A percentile compares a stretch with the other conserved stretches of the same genome.
Conservation (phyloP, 108 stramenopile species). For the Stephanodiscus triporus region DNA sequence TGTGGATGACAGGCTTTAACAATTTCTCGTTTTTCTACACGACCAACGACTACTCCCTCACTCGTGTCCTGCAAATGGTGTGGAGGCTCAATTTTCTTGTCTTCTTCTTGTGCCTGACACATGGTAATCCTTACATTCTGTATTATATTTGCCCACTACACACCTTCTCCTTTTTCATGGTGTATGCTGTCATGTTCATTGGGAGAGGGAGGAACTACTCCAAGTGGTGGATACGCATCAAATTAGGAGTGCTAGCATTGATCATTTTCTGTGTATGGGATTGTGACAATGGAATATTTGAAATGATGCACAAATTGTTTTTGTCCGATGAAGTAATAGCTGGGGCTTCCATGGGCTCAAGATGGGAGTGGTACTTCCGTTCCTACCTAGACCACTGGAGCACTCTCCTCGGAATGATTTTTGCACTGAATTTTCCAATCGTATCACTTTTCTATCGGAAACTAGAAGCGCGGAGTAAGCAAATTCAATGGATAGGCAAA, state of each 20-base stretch:
- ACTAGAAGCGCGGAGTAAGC: slow-evolving; percentile 61
- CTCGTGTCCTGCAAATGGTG: slow-evolving; percentile 95
- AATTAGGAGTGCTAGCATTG: slow-evolving; percentile 78
- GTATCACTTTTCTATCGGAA: slow-evolving; percentile 85
- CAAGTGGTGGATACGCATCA: slow-evolving; percentile 89
- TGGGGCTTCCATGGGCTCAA: slow-evolving; percentile 80
- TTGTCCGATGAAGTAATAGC: slow-evolving; percentile 73
- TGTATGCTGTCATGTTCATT: slow-evolving; percentile 90
- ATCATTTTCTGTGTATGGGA: slow-evolving; percentile 93
- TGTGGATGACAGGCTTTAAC: slow-evolving; percentile 99
- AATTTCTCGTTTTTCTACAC: slow-evolving; percentile 97
- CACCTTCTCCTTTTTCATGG: slow-evolving; percentile 97
- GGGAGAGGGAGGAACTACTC: slow-evolving; percentile 76
- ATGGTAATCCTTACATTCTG: slow-evolving; percentile 95
- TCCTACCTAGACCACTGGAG: slow-evolving; percentile 96
- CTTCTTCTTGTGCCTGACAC: slow-evolving; percentile 87
- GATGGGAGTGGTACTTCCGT: slow-evolving; percentile 98
- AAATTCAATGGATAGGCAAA: slow-evolving; percentile 68
- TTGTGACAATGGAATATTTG: slow-evolving; percentile 73
- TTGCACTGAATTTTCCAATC: slow-evolving; percentile 93
- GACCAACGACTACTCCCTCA: slow-evolving; percentile 88
- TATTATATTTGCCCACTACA: slow-evolving; percentile 99
- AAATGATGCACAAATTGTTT: slow-evolving; percentile 77
- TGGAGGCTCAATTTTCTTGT: slow-evolving; percentile 98
- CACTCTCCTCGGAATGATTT: slow-evolving; percentile 95